Conservation (phyloP, 2,329 filamentous ascomycete species). For the Nothopassalora personata region DNA sequence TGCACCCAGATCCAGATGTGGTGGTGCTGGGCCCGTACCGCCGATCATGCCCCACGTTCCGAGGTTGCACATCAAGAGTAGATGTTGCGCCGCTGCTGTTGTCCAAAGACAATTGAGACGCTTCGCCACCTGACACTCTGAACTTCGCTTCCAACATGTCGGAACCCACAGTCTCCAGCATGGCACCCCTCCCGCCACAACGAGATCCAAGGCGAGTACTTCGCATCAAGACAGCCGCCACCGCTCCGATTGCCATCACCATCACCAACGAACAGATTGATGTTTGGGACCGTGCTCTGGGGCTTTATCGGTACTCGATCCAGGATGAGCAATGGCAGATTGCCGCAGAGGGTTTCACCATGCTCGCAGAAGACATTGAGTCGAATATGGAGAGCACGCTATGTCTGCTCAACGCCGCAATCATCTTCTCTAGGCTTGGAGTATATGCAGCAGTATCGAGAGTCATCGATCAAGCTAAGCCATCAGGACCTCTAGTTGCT, state of each 20-base stretch:
- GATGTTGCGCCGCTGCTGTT: not conserved
- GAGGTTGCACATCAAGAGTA: not conserved
- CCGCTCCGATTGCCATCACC: not conserved
- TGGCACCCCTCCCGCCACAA: not conserved
- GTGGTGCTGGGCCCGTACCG: not conserved
- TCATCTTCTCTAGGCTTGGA: slow-evolving; percentile 26
- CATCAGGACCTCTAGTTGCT: slow-evolving; percentile 5
- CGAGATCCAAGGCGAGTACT: not conserved
- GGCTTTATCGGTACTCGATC: slow-evolving; percentile 20
- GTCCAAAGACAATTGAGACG: not conserved
- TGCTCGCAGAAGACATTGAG: slow-evolving; percentile 14
- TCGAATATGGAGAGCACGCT: slow-evolving; percentile 6
- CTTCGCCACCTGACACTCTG: not conserved
- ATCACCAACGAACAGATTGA: not conserved
- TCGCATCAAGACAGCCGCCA: not conserved
- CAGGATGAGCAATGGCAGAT: slow-evolving; percentile 26
- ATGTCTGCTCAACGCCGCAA: slow-evolving; percentile 24
- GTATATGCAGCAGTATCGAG: slow-evolving; percentile 18
- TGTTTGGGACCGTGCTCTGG: slow-evolving; percentile 28
- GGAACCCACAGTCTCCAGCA: not conserved
- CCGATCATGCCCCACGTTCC: not conserved
- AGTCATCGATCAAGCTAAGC: slow-evolving; percentile 16
- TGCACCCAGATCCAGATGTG: not conserved
- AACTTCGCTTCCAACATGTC: not conserved
- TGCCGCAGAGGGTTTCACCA: slow-evolving; percentile 20